A percentile compares a stretch with the other conserved stretches of the same genome.
Evolutionary conservation across 768 basidiomycete species (phyloP).

Genomic region (Hypsizygus marmoreus): DNA sequence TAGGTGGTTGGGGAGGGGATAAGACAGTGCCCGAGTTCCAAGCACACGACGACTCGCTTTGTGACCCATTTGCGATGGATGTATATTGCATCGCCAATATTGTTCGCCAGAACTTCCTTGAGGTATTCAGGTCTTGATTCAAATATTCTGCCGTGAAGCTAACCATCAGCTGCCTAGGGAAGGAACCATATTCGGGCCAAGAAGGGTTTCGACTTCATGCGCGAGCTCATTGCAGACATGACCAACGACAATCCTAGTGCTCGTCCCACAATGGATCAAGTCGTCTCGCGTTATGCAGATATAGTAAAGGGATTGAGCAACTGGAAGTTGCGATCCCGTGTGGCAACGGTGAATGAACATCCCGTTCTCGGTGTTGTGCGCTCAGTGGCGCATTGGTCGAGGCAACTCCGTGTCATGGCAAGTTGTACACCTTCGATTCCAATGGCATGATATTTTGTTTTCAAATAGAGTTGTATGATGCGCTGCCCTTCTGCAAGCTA

Average conservation of each 20-base stretch:
- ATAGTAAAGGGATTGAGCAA: constrained; percentile 24
- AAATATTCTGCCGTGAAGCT: no score
- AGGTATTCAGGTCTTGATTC: constrained; percentile 1
- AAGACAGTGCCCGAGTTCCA: constrained; percentile 38
- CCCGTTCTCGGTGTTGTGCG: not conserved
- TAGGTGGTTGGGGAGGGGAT: constrained; percentile 39
- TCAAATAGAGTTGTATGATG: no score
- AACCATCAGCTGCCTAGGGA: not conserved
- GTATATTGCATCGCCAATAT: constrained; percentile 38
- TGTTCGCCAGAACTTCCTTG: constrained; percentile 17
- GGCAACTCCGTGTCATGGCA: not conserved
- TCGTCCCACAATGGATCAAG: constrained; percentile 38
- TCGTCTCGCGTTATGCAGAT: constrained; percentile 30
- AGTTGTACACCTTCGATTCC: constrained; percentile 8
- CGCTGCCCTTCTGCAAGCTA: no score
- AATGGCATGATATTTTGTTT: constrained; percentile 1
- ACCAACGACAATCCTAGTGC: constrained; percentile 30
- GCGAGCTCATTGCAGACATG: constrained; percentile 35
- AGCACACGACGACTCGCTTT: constrained; percentile 15
- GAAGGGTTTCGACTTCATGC: constrained; percentile 30
- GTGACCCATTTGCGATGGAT: constrained; percentile 36
- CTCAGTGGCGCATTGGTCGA: constrained; percentile 10
- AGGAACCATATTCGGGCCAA: not conserved
- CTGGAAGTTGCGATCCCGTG: constrained; percentile 33
- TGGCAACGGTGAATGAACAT: constrained; percentile 2